Base-by-base conservation (phyloP, 495 filamentous ascomycete genomes). In the Hypoxylon intermedium region DNA sequence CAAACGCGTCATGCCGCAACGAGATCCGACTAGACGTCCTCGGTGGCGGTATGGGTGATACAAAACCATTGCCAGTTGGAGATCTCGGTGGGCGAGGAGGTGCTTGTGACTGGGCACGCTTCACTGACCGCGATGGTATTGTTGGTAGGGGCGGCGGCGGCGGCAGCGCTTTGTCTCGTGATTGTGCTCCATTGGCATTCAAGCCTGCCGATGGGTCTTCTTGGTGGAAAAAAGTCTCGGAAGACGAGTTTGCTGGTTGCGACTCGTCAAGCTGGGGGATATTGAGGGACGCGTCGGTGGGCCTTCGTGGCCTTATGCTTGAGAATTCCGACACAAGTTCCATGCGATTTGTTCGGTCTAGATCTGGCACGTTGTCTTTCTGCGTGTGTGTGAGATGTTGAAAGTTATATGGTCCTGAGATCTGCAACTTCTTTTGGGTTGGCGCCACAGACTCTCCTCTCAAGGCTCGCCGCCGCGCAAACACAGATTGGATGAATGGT, bases 341-440 rank as follows among this genome's bases (percentile, higher is more conserved):
- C 46, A 80, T 77, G 45, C 85, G 79, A 31, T 81, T 82, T 9
- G 81, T 68, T 24, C 75, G 78, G 33, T 85, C 80, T 24, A 91
- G 62, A 9, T 78, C 76, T 11, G 85, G 78, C 41, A 90, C 79
- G 51, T 89, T 83, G 11, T 86, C 75, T 18, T 82, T 85, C 31
- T 82, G 83, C 12, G 88, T 91, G 69, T 95, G 90, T 19, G 88
- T 89, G 40, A 96, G 74, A 72, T 96, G 92, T 62, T 93, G 90
- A 66, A 96, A 96, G 72, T 93, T 89, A 72, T 89, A 96, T 4
- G 92, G 92, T 18, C 83, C 85, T 0, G 92, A 96, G 45, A 96
- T 96, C 40, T 79, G 63, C 53, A 75, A 47, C 65, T 72, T 77
- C 67, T 64, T 75, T 37, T 65, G 67, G 20, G 68, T 42, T 19